These are phyloP conservation scores for Talaromyces liani DNA, from an alignment of 495 filamentous ascomycete genomes.

Conservation along the genomic window DNA sequence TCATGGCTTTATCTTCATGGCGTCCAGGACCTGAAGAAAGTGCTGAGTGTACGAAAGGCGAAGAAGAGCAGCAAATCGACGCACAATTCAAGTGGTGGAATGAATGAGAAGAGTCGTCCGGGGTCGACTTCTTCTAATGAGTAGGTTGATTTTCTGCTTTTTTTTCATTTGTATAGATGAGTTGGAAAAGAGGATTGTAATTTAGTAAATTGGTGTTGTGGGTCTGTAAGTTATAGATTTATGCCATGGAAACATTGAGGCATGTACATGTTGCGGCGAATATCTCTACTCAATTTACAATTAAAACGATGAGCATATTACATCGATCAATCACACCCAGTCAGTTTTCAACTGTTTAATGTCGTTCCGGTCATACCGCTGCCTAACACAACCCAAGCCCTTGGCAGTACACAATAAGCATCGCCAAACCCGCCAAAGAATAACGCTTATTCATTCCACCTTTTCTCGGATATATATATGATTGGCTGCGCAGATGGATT, in stretches of 20 bases:
- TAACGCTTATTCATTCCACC: too few relatives aligned
- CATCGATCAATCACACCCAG: too few relatives aligned
- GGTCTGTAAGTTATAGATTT: not conserved
- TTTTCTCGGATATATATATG: too few relatives aligned
- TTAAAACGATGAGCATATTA: too few relatives aligned
- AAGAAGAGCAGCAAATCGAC: constrained; percentile 15
- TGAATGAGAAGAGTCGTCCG: not conserved
- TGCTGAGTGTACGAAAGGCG: constrained; percentile 36
- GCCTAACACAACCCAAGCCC: not conserved
- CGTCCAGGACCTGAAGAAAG: constrained; percentile 27
- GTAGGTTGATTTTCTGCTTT: not conserved
- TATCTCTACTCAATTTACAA: not conserved
- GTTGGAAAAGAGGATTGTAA: not conserved
- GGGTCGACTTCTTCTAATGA: not conserved
- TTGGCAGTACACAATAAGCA: not conserved
- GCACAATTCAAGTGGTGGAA: not conserved
- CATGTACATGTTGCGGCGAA: not conserved
- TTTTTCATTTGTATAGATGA: not conserved
- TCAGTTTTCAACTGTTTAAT: too few relatives aligned
- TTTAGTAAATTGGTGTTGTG: not conserved
- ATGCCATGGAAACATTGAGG: not conserved
- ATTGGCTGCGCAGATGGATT: too few relatives aligned
- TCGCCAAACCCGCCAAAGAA: too few relatives aligned
- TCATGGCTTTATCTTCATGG: constrained; percentile 51
- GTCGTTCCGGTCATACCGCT: too few relatives aligned